phyloP scores from a whole-genome alignment of 176 grass and related monocot species.

The Hordeum marinum region DNA sequence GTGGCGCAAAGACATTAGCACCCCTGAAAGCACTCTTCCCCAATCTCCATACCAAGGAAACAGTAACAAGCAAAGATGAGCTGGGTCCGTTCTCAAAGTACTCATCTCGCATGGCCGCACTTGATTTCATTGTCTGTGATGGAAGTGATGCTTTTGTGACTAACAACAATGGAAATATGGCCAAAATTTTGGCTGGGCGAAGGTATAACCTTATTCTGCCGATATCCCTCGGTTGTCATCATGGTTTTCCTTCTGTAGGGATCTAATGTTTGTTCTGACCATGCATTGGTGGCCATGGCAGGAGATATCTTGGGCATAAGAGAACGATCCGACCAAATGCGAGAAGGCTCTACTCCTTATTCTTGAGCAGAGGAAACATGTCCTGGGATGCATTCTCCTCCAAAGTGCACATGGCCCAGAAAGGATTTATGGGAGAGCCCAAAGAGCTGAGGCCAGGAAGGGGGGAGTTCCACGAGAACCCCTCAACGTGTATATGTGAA shows the following conservation, averaged over 20 bases:
- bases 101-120: slow-evolving; percentile 73
- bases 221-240: neutral
- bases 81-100: slow-evolving; percentile 53
- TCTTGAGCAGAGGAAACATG: slow-evolving; percentile 59
- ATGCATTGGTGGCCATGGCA: slow-evolving; percentile 18
- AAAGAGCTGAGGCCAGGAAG: slow-evolving; percentile 64
- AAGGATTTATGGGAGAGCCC: slow-evolving; percentile 77
- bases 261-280: slow-evolving; percentile 8
- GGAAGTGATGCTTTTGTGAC: slow-evolving; percentile 81
- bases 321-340: slow-evolving; percentile 71
- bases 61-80: slow-evolving; percentile 64
- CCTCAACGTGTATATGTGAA: slow-evolving; percentile 67
- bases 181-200: slow-evolving; percentile 71
- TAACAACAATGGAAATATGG: slow-evolving; percentile 87
- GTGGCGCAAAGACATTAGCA: slow-evolving; percentile 52
- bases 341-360: slow-evolving; percentile 52
- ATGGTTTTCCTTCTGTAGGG: neutral
- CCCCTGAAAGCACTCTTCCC: slow-evolving; percentile 63
- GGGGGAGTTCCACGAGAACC: slow-evolving; percentile 76
- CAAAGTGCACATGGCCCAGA: slow-evolving; percentile 42
- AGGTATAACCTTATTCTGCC: slow-evolving; percentile 35
- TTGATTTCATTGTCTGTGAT: slow-evolving; percentile 84
- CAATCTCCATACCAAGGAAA: slow-evolving; percentile 76
- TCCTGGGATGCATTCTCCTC: slow-evolving; percentile 61
- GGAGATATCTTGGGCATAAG: slow-evolving; percentile 77